These are phyloP conservation scores for Scheffersomyces segobiensis DNA, from an alignment of 1,139 yeast species.

Conservation along the genomic window DNA sequence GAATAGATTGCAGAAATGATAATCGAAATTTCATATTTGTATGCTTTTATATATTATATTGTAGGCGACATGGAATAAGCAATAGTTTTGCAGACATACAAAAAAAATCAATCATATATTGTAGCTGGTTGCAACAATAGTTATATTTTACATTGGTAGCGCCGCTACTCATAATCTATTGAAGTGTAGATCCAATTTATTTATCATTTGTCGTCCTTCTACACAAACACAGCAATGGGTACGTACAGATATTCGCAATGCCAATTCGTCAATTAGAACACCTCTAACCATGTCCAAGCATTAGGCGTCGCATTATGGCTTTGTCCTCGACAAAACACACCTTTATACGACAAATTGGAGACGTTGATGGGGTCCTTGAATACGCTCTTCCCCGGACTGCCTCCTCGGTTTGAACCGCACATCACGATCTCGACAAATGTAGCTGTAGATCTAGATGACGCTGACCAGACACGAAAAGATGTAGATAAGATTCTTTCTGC, in stretches of 20 bases:
- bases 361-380: conserved; percentile 65
- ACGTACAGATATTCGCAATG: not conserved
- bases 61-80: too few species aligned
- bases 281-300: conserved; percentile 9
- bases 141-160: not conserved
- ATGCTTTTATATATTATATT: too few species aligned
- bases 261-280: not conserved
- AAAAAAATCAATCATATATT: too few species aligned
- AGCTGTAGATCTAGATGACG: conserved; percentile 37
- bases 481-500: conserved; percentile 64
- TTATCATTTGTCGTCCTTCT: not conserved
- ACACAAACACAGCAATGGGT: not conserved
- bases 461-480: conserved; percentile 47
- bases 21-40: too few species aligned
- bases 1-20: too few species aligned
- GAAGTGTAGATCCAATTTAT: not conserved
- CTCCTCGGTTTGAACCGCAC: conserved; percentile 70
- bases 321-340: conserved; percentile 61
- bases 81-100: too few species aligned
- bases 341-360: conserved; percentile 55
- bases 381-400: conserved; percentile 71
- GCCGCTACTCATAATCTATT: not conserved
- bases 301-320: conserved; percentile 72
- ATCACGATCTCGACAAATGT: conserved; percentile 70
- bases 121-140: too few species aligned